Evolutionary conservation across 306 rosid species (phyloP).

Genomic region (Fragaria nilgerrensis): DNA sequence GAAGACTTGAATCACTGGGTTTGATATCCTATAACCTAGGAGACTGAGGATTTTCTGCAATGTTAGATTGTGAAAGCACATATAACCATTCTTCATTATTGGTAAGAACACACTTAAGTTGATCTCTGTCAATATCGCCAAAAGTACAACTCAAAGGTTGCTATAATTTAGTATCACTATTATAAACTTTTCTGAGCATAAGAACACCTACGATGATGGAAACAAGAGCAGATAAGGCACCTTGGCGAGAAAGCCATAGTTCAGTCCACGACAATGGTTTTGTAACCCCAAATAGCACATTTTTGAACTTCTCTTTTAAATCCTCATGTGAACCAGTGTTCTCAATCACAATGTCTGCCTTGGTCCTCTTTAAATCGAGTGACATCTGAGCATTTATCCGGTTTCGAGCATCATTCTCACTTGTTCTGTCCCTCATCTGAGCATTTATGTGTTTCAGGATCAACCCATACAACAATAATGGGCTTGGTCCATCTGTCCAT

Average conservation of each 20-base stretch:
- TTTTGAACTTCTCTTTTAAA: conserved; percentile 52
- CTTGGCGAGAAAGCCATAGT: conserved; percentile 63
- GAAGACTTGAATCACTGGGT: no score
- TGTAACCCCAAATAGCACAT: conserved; percentile 47
- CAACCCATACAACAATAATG: conserved; percentile 78
- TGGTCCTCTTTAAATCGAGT: conserved; percentile 54
- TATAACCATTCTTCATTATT: neutral
- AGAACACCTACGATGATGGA: conserved; percentile 46
- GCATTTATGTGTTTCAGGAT: conserved; percentile 76
- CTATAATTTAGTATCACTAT: conserved; percentile 21
- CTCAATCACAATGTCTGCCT: conserved; percentile 67
- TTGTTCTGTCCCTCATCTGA: conserved; percentile 53
- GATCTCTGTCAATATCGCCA: conserved; percentile 16
- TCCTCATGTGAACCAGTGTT: conserved; percentile 72
- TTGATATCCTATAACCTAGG: no score
- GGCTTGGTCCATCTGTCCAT: conserved; percentile 80
- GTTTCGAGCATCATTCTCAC: conserved; percentile 61
- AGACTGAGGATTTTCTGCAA: neutral
- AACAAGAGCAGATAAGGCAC: conserved; percentile 42
- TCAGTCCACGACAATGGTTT: conserved; percentile 72
- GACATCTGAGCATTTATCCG: conserved; percentile 74
- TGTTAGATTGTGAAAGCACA: neutral
- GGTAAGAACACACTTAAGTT: neutral
- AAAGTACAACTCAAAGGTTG: neutral
- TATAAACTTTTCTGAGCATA: conserved; percentile 34